Percentiles rank a stretch among this genome's conserved stretches.
phyloP scores from a whole-genome alignment of 192 early-diverging fungal species.

The Phycomyces blakesleeanus region DNA sequence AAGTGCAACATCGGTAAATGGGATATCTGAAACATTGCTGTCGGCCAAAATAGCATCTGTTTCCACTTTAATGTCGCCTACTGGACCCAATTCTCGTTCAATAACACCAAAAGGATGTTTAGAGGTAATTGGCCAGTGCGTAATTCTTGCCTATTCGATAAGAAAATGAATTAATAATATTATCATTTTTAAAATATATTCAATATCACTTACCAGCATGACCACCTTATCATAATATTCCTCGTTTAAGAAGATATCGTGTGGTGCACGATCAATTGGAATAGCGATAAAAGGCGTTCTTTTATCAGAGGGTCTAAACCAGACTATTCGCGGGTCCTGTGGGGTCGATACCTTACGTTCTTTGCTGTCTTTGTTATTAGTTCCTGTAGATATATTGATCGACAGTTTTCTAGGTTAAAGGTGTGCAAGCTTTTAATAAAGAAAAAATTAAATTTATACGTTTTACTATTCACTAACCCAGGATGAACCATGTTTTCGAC shows the following conservation, averaged over 20 bases:
- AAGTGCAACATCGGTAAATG: background rate
- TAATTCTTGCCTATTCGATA: conserved; percentile 27
- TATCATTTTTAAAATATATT: too few species aligned
- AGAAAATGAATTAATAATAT: too few species aligned
- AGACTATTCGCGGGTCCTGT: conserved; percentile 40
- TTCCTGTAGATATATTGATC: background rate
- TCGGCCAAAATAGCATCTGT: conserved; percentile 72
- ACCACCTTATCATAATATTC: conserved; percentile 45
- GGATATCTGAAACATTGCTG: conserved; percentile 35
- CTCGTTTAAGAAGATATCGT: conserved; percentile 63
- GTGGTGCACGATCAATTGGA: conserved; percentile 53
- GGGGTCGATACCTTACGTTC: background rate
- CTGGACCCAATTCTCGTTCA: conserved; percentile 62
- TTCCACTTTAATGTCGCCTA: conserved; percentile 75
- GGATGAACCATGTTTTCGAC: conserved; percentile 35
- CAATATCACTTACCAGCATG: conserved; percentile 31
- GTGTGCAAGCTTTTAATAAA: too few species aligned
- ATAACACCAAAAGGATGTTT: conserved; percentile 65
- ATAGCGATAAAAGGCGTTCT: conserved; percentile 68
- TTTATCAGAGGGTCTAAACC: conserved; percentile 78
- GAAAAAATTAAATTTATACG: too few species aligned
- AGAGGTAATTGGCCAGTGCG: conserved; percentile 57
- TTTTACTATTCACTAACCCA: conserved; percentile 22
- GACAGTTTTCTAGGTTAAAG: too few species aligned
- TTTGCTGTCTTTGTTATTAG: background rate